These are phyloP conservation scores for Yamadazyma trypodendri DNA, from an alignment of 1,139 yeast species.

Conservation along the genomic window DNA sequence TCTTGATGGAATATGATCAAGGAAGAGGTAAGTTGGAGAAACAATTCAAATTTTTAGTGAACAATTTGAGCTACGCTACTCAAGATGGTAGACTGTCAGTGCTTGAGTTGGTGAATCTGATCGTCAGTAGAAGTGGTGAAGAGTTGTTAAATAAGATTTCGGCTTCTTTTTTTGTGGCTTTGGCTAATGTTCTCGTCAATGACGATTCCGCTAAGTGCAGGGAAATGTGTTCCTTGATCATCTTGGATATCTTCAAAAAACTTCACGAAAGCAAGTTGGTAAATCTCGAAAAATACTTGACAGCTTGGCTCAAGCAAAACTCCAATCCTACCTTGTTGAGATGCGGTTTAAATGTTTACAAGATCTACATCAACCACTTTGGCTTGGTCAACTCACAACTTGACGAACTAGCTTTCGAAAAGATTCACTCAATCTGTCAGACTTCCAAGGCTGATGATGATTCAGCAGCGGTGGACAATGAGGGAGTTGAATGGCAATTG, in stretches of 20 bases:
- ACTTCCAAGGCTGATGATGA: constrained; percentile 24
- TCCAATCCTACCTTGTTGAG: constrained; percentile 57
- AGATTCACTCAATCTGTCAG: constrained; percentile 38
- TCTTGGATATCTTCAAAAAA: constrained; percentile 55
- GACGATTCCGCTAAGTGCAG: constrained; percentile 84
- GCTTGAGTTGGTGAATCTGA: constrained; percentile 76
- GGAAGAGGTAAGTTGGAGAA: constrained; percentile 82
- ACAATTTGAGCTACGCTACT: constrained; percentile 81
- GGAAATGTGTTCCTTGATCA: constrained; percentile 73
- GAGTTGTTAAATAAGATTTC: constrained; percentile 63
- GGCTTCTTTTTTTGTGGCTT: constrained; percentile 76
- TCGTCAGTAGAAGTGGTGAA: constrained; percentile 65
- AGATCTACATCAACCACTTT: constrained; percentile 54
- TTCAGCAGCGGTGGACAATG: constrained; percentile 23
- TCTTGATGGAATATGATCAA: constrained; percentile 92
- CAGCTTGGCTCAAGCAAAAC: constrained; percentile 67
- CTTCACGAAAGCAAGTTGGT: constrained; percentile 37
- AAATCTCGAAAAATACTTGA: constrained; percentile 56
- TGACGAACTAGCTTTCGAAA: constrained; percentile 38
- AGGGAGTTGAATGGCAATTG: constrained; percentile 66
- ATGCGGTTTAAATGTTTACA: constrained; percentile 77
- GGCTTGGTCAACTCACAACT: constrained; percentile 40
- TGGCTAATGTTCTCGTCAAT: constrained; percentile 73
- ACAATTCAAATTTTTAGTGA: constrained; percentile 79
- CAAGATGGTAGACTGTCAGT: constrained; percentile 88